phyloP scores from a whole-genome alignment of 1,139 yeast genomes.

The Entelexis paramagnoliae region DNA sequence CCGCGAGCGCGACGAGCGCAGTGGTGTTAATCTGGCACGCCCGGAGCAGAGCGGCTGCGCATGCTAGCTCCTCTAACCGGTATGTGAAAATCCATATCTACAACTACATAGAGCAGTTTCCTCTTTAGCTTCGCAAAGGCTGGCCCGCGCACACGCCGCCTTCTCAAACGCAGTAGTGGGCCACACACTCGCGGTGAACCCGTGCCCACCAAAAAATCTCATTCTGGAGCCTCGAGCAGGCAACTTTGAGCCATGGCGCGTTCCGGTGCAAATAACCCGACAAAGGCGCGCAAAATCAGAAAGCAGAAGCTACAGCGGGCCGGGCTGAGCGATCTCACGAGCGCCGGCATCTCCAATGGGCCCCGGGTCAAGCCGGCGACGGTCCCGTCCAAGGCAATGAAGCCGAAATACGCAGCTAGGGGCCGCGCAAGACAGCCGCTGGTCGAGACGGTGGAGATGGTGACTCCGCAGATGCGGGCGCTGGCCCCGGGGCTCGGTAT shows the following conservation, averaged over 20 bases:
- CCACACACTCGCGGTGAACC: no score
- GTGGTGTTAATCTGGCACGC: conserved; percentile 22
- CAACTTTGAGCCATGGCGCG: neutral
- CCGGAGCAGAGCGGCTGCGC: conserved; percentile 27
- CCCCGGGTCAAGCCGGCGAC: neutral
- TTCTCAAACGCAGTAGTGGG: no score
- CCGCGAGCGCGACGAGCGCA: conserved; percentile 24
- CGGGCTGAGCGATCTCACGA: neutral
- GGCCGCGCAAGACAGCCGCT: neutral
- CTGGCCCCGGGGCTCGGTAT: conserved; percentile 1
- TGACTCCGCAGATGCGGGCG: conserved; percentile 3
- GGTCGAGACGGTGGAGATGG: neutral
- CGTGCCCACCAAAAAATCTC: conserved; percentile 3
- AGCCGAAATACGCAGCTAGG: neutral
- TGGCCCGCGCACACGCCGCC: no score
- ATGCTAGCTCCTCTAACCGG: conserved; percentile 13
- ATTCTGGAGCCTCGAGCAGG: neutral
- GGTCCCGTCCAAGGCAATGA: neutral
- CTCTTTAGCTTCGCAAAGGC: no score
- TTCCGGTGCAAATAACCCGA: neutral
- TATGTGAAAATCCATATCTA: neutral
- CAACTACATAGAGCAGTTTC: neutral
- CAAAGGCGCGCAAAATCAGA: neutral
- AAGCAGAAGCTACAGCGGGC: conserved; percentile 2
- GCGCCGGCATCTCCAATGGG: neutral